Conservation (phyloP, 129 eudicot species). For the Flaveria ramosissima region DNA sequence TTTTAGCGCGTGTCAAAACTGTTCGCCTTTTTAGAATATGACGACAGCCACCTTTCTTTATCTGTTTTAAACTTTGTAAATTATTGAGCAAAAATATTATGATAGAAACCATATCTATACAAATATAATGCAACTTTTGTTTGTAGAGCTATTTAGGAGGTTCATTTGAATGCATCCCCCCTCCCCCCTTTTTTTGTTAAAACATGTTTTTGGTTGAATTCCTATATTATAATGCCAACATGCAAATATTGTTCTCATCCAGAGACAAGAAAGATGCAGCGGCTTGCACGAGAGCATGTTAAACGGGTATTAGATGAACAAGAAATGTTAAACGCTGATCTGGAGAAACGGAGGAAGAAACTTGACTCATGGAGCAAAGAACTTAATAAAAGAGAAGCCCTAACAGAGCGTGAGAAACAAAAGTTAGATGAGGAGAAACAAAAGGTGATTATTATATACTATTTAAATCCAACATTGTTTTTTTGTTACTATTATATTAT, state of each 20-base stretch:
- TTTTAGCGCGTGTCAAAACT: background rate
- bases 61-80: background rate
- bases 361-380: conserved; percentile 78
- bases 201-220: background rate
- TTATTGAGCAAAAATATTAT: background rate
- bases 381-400: conserved; percentile 71
- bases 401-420: conserved; percentile 76
- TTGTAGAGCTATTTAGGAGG: background rate
- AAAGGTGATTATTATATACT: conserved; percentile 48
- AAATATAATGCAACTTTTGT: background rate
- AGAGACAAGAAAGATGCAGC: conserved; percentile 87
- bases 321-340: conserved; percentile 56
- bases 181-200: background rate
- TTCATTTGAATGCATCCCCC: background rate
- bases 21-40: background rate
- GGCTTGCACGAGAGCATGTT: conserved; percentile 61
- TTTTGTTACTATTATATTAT: background rate
- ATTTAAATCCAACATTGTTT: background rate
- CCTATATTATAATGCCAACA: background rate
- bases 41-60: background rate
- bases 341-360: conserved; percentile 57
- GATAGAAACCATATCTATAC: background rate
- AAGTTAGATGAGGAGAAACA: conserved; percentile 78
- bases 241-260: conserved; percentile 17
- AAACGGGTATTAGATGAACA: conserved; percentile 73